Base-by-base conservation (phyloP, 768 basidiomycete genomes). In the Boletus vermiculosoides region DNA sequence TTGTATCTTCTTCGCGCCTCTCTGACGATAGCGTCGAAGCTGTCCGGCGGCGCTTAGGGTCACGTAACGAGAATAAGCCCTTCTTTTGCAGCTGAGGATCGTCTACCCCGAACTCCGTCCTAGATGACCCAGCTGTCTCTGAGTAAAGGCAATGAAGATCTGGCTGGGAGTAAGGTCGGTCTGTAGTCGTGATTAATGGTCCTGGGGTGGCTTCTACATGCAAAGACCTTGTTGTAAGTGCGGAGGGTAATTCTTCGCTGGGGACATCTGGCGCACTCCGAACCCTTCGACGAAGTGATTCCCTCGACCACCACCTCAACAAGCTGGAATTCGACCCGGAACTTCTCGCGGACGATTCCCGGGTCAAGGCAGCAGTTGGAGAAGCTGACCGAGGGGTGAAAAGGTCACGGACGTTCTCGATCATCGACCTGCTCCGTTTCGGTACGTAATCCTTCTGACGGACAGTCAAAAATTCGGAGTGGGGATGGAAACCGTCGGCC, bases 331-430 rank as follows among this genome's bases (percentile, higher is more conserved):
- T 65, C 25, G 70, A 68, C 50, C 59, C 72, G 48, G 61, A 67
- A 54, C 66, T 64, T 41, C 63, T 63, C 15, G 63, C 55, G 34
- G 72, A 74, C 23, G 64, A 49, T 28, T 63, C 65, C 10, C 66
- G 67, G 46, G 62, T 65, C 59, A 74, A 56, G 6, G 71, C 61
- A 34, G 71, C 60, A 45, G 72, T 63, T 6, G 81, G 75, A 16
- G 81, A 78, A 15, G 65, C 55, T 5, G 82, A 70, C 1, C 79
- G 80, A 50, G 82, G 74, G 28, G 76, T 71, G 62, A 89, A 87
- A 51, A 89, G 74, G 20, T 77, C 82, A 62, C 78, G 81, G 54
- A 88, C 82, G 61, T 83, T 86, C 60, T 80, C 83, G 46, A 84
- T 80, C 70, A 89, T 77, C 15, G 83, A 85, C 28, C 79, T 74